Conservation (phyloP, 495 filamentous ascomycete species). For the Gamarada debralockiae region DNA sequence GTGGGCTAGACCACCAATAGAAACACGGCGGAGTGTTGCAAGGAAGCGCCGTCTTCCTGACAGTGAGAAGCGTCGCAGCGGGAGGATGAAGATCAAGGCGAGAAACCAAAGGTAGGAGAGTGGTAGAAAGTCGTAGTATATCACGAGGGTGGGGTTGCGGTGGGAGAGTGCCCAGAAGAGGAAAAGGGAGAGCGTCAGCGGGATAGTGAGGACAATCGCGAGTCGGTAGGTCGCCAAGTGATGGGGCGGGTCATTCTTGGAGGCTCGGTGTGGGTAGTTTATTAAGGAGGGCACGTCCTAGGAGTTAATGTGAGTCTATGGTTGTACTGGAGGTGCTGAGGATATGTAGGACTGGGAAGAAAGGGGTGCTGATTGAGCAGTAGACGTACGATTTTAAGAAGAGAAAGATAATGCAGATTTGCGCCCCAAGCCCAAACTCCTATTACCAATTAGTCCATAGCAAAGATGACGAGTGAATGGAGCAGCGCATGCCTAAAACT, state of each 20-base stretch:
- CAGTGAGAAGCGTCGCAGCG: conserved; percentile 64
- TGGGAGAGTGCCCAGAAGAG: conserved; percentile 80
- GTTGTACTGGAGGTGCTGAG: neutral
- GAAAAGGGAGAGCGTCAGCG: conserved; percentile 64
- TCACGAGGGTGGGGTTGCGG: conserved; percentile 60
- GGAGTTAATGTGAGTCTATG: neutral
- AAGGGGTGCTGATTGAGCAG: neutral
- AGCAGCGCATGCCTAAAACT: conserved; percentile 60
- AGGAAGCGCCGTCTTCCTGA: conserved; percentile 75
- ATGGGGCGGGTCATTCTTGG: conserved; percentile 58
- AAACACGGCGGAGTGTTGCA: conserved; percentile 64
- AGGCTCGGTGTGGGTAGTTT: conserved; percentile 67
- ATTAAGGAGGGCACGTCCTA: conserved; percentile 77
- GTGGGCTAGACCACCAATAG: conserved; percentile 76
- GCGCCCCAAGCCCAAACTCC: conserved; percentile 89
- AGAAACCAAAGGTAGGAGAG: conserved; percentile 73
- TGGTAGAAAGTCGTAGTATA: conserved; percentile 74
- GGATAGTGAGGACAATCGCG: conserved; percentile 66
- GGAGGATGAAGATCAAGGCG: conserved; percentile 63
- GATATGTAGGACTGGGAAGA: neutral
- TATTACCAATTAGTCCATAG: conserved; percentile 33
- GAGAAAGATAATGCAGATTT: conserved; percentile 77
- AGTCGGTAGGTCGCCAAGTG: conserved; percentile 80
- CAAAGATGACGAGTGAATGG: conserved; percentile 1
- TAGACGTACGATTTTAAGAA: conserved; percentile 61